Percentiles rank a stretch among this genome's conserved stretches.
Conservation (phyloP, 352 stramenopile genomes). For the Aphanomyces cochlioides region DNA sequence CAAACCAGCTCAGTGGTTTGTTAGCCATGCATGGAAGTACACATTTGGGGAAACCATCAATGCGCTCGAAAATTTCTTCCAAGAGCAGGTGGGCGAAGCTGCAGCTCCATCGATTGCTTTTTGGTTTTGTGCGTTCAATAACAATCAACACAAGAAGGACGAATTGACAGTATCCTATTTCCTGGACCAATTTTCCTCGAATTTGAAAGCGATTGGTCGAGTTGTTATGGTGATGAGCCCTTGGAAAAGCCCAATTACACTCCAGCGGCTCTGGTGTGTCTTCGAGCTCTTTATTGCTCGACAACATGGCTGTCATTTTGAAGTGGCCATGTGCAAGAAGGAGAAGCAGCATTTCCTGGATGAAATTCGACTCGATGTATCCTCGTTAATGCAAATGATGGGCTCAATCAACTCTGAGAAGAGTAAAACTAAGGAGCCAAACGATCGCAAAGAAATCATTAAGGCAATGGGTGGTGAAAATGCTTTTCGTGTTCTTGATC, state of each 20-base stretch:
- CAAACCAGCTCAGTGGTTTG: conserved; percentile 2
- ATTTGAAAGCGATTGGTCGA: not conserved
- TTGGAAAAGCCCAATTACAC: not conserved
- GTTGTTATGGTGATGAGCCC: not conserved
- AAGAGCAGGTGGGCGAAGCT: not conserved
- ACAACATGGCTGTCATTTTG: not conserved
- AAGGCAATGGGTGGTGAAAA: too few relatives aligned
- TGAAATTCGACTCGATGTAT: too few relatives aligned
- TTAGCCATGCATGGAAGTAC: conserved; percentile 16
- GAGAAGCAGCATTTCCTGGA: not conserved
- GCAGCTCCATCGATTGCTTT: not conserved
- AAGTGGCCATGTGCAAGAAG: not conserved
- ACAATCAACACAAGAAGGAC: conserved; percentile 17
- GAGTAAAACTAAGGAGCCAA: too few relatives aligned
- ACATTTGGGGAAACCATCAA: conserved; percentile 12
- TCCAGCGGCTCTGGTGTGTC: not conserved
- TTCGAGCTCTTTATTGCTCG: not conserved
- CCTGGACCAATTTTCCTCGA: not conserved
- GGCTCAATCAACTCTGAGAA: too few relatives aligned
- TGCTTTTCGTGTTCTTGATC: too few relatives aligned
- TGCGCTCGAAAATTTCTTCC: conserved; percentile 7
- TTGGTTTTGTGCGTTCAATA: conserved; percentile 28
- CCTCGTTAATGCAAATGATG: too few relatives aligned
- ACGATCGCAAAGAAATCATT: too few relatives aligned
- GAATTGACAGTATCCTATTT: not conserved